Conservation (phyloP, 805 yeast species). For the Candida chilensis region DNA sequence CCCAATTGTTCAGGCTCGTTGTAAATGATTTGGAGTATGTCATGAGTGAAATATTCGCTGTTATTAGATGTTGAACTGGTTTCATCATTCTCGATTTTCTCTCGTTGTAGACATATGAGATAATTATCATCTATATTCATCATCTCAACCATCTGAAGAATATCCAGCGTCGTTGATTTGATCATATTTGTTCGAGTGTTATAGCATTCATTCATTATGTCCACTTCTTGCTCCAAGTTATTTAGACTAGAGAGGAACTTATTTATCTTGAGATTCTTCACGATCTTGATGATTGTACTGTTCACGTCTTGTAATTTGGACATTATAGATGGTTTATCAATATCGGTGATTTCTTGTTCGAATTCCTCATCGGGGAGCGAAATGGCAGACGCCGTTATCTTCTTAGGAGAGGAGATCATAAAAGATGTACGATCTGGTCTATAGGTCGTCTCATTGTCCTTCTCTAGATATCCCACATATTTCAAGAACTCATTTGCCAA, state of each 20-base stretch:
- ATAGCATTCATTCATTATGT: conserved; percentile 15
- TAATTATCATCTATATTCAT: conserved; percentile 23
- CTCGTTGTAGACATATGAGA: conserved; percentile 17
- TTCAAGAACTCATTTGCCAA: conserved; percentile 23
- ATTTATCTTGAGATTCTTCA: conserved; percentile 23
- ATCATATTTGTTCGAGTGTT: conserved; percentile 13
- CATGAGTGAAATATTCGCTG: conserved; percentile 23
- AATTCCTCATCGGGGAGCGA: conserved; percentile 2
- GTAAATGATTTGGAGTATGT: conserved; percentile 23
- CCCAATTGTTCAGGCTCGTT: conserved; percentile 29
- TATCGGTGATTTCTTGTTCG: conserved; percentile 5
- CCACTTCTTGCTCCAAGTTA: conserved; percentile 14
- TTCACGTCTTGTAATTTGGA: conserved; percentile 21
- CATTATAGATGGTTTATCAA: conserved; percentile 9
- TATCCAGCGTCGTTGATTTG: conserved; percentile 11
- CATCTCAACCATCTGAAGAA: conserved; percentile 14
- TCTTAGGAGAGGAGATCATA: conserved; percentile 20
- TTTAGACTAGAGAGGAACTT: conserved; percentile 19
- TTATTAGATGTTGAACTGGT: too few relatives aligned
- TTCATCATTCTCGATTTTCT: conserved; percentile 6
- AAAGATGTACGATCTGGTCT: too few relatives aligned
- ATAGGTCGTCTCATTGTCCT: too few relatives aligned
- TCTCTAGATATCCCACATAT: too few relatives aligned
- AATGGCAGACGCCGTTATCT: conserved; percentile 3
- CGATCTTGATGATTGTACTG: conserved; percentile 22